phyloP scores from a whole-genome alignment of 2,329 filamentous ascomycete species.

The Aspergillus persii region DNA sequence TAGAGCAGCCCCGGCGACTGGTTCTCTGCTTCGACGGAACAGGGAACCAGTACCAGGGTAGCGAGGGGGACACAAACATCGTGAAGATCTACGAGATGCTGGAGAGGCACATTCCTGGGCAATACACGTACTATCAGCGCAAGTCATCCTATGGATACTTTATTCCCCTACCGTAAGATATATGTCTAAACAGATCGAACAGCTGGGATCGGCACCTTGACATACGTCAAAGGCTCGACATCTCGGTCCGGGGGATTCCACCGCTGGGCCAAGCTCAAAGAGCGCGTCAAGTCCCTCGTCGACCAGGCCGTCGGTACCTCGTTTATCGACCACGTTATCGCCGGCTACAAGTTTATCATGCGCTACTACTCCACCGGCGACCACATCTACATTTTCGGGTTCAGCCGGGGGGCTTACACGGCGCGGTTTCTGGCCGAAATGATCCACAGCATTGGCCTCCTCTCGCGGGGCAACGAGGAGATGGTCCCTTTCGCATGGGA shows the following conservation, averaged over 20 bases:
- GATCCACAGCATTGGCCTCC: slow-evolving; percentile 49
- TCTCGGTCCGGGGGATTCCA: slow-evolving; percentile 1
- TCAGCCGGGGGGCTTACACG: slow-evolving; percentile 54
- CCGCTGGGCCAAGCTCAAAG: slow-evolving; percentile 3
- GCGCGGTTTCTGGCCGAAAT: slow-evolving; percentile 54
- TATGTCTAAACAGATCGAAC: neutral
- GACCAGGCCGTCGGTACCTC: slow-evolving; percentile 18
- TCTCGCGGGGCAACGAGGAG: slow-evolving; percentile 54
- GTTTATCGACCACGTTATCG: slow-evolving; percentile 53
- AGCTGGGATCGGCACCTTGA: slow-evolving; percentile 5
- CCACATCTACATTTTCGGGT: slow-evolving; percentile 57
- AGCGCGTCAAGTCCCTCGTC: neutral
- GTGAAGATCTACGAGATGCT: slow-evolving; percentile 49
- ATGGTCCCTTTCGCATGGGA: slow-evolving; percentile 52
- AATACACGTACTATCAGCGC: slow-evolving; percentile 10
- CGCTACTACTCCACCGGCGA: slow-evolving; percentile 52
- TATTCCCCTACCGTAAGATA: neutral
- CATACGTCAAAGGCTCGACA: slow-evolving; percentile 3
- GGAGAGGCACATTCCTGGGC: slow-evolving; percentile 25
- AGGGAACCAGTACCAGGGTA: slow-evolving; percentile 27
- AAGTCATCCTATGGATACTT: neutral
- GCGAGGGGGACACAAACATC: slow-evolving; percentile 53
- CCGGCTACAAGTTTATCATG: slow-evolving; percentile 56
- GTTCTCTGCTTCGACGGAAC: slow-evolving; percentile 21
- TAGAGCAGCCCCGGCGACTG: neutral